These are phyloP conservation scores for Rhynchospora pubera DNA, from an alignment of 176 grass and related monocot species.

Conservation along the genomic window DNA sequence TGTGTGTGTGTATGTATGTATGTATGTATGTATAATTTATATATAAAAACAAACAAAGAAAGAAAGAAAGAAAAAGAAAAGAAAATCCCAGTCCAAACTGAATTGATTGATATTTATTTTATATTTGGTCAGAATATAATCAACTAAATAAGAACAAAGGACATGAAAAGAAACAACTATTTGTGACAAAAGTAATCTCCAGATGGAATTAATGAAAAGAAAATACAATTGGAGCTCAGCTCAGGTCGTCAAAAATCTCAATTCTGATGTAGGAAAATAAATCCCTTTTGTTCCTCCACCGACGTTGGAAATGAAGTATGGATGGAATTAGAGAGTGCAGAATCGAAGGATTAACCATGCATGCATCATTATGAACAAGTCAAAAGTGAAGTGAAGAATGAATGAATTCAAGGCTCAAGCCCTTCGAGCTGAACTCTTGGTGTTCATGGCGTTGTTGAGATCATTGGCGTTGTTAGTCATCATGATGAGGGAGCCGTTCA, in stretches of 20 bases:
- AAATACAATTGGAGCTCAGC: not conserved
- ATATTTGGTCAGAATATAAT: not conserved
- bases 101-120: not conserved
- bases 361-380: not conserved
- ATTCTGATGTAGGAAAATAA: not conserved
- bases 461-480: not conserved
- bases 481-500: not conserved
- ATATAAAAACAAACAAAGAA: too few species aligned
- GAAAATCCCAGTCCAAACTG: too few species aligned
- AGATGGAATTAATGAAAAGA: not conserved
- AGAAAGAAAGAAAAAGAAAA: too few species aligned
- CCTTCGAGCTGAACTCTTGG: not conserved
- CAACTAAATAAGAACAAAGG: not conserved
- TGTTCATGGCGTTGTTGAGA: slow-evolving; percentile 10
- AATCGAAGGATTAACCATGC: not conserved
- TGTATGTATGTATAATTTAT: too few species aligned
- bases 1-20: too few species aligned
- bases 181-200: not conserved
- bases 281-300: not conserved
- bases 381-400: not conserved
- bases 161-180: not conserved
- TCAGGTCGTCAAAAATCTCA: not conserved
- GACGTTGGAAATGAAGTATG: not conserved
- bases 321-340: not conserved
- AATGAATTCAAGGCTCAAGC: too few species aligned